phyloP scores from a whole-genome alignment of 305 asterid species.

The Caryopteris hybrid region DNA sequence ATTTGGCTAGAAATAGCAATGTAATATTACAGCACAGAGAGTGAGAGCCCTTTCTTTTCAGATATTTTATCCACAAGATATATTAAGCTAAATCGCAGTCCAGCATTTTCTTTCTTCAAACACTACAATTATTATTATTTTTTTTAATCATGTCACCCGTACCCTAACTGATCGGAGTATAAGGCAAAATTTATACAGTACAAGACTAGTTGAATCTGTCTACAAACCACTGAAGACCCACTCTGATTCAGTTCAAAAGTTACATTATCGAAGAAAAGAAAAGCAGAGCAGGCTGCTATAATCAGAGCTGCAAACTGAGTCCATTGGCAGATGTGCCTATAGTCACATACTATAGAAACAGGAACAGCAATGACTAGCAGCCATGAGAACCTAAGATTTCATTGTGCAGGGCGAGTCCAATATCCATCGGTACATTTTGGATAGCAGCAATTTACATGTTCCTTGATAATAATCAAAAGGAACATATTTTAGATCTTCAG shows the following conservation, averaged over 20 bases:
- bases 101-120: background rate
- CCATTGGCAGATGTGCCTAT: background rate
- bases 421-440: background rate
- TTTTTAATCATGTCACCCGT: background rate
- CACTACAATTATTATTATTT: background rate
- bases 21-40: background rate
- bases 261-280: background rate
- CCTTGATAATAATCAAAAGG: background rate
- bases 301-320: background rate
- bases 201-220: background rate
- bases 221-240: background rate
- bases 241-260: background rate
- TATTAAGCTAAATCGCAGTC: slow-evolving; percentile 1
- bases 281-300: background rate
- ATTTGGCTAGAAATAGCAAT: background rate
- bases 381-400: background rate
- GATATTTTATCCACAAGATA: background rate
- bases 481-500: background rate
- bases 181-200: background rate
- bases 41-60: background rate
- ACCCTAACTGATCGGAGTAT: background rate
- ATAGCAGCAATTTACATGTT: background rate
- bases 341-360: background rate
- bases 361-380: background rate
- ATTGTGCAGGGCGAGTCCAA: background rate